Conservation (phyloP, 805 yeast species). For the Torulaspora franciscae region DNA sequence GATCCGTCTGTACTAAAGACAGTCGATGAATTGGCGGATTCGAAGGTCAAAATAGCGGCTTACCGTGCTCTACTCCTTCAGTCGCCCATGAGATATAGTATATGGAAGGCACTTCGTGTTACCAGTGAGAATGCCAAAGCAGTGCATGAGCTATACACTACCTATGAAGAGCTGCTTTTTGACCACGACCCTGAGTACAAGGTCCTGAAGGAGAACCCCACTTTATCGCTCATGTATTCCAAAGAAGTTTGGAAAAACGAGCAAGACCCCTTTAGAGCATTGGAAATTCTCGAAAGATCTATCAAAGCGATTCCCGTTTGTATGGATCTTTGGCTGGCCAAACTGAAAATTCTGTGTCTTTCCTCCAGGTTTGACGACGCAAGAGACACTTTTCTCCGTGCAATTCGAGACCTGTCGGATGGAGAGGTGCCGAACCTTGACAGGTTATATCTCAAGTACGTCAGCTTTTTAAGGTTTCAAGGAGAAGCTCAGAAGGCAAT, state of each 20-base stretch:
- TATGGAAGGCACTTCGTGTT: conserved; percentile 48
- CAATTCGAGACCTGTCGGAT: conserved; percentile 36
- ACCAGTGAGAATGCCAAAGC: conserved; percentile 34
- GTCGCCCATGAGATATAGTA: conserved; percentile 42
- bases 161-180: conserved; percentile 51
- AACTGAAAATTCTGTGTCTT: conserved; percentile 57
- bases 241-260: conserved; percentile 57
- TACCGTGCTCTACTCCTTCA: conserved; percentile 39
- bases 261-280: conserved; percentile 47
- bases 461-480: conserved; percentile 45
- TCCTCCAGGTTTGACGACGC: conserved; percentile 38
- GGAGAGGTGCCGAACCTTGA: conserved; percentile 24
- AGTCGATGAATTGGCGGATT: conserved; percentile 13
- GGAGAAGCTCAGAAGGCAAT: conserved; percentile 38
- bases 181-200: conserved; percentile 5
- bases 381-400: conserved; percentile 35
- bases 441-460: conserved; percentile 58
- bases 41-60: conserved; percentile 41
- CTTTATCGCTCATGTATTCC: conserved; percentile 64
- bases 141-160: conserved; percentile 36
- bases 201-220: conserved; percentile 45
- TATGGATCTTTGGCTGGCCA: conserved; percentile 65
- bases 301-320: conserved; percentile 40
- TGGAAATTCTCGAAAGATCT: conserved; percentile 49
- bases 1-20: conserved; percentile 22